phyloP scores from a whole-genome alignment of 306 rosid species.

The Dalbergia oliveri region DNA sequence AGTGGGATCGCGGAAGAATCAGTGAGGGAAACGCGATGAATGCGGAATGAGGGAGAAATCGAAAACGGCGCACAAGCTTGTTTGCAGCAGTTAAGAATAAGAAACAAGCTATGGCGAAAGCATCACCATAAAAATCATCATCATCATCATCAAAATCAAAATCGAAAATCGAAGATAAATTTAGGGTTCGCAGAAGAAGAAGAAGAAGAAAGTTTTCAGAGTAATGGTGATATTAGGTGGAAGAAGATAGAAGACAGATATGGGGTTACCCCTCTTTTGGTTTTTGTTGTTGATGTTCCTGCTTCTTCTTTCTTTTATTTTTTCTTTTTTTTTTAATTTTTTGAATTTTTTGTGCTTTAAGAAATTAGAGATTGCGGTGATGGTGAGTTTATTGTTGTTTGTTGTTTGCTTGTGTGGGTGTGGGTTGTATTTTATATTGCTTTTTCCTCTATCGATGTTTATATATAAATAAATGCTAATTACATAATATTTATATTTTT shows the following conservation, averaged over 20 bases:
- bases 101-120: constrained; percentile 23
- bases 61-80: not conserved
- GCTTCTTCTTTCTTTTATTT: constrained; percentile 4
- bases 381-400: constrained; percentile 49
- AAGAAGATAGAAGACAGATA: constrained; percentile 16
- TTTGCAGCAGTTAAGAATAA: constrained; percentile 27
- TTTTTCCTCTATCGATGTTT: not conserved
- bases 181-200: constrained; percentile 49
- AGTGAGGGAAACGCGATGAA: constrained; percentile 38
- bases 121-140: not conserved
- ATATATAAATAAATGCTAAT: too few species aligned
- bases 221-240: constrained; percentile 51
- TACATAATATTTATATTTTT: too few species aligned
- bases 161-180: not conserved
- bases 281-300: constrained; percentile 40
- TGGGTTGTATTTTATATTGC: not conserved
- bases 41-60: constrained; percentile 38
- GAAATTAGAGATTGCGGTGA: constrained; percentile 48
- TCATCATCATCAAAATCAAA: not conserved
- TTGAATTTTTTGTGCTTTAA: not conserved
- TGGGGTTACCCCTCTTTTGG: constrained; percentile 28
- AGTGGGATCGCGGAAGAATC: constrained; percentile 44
- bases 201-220: constrained; percentile 50
- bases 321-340: not conserved
- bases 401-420: constrained; percentile 28